Conservation (phyloP, 495 filamentous ascomycete genomes). For the Hapsidospora chrysogenum region DNA sequence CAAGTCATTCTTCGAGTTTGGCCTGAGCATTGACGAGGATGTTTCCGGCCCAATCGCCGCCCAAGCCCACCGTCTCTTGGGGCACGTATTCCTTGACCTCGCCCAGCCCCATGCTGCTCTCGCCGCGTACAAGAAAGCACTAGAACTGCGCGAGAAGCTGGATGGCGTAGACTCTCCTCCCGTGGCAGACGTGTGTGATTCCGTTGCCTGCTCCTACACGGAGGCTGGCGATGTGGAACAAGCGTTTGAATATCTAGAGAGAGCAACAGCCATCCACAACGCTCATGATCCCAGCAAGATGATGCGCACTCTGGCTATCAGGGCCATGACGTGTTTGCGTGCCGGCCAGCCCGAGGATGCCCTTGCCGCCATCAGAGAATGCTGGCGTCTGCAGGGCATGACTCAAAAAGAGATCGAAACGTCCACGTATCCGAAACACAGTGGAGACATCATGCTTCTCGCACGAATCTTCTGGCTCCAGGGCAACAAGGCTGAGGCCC, state of each 20-base stretch:
- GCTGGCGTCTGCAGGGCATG: conserved; percentile 1
- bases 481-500: conserved; percentile 2
- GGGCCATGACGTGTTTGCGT: conserved; percentile 1
- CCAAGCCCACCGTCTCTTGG: neutral
- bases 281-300: conserved; percentile 1
- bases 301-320: conserved; percentile 4
- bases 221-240: conserved; percentile 2
- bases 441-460: conserved; percentile 8
- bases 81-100: conserved; percentile 2
- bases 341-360: conserved; percentile 2
- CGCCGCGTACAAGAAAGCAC: conserved; percentile 2
- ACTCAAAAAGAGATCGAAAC: conserved; percentile 3
- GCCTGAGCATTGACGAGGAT: neutral
- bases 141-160: conserved; percentile 1
- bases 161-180: neutral
- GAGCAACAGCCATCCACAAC: conserved; percentile 4
- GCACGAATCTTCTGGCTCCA: conserved; percentile 2
- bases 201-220: conserved; percentile 3
- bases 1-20: conserved; percentile 1
- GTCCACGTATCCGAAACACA: conserved; percentile 7
- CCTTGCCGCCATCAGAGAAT: conserved; percentile 3
- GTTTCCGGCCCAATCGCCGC: neutral
- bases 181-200: conserved; percentile 4
- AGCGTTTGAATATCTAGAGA: conserved; percentile 1
- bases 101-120: conserved; percentile 2